Conservation (phyloP, 2,329 filamentous ascomycete species). For the Venturia asperata region DNA sequence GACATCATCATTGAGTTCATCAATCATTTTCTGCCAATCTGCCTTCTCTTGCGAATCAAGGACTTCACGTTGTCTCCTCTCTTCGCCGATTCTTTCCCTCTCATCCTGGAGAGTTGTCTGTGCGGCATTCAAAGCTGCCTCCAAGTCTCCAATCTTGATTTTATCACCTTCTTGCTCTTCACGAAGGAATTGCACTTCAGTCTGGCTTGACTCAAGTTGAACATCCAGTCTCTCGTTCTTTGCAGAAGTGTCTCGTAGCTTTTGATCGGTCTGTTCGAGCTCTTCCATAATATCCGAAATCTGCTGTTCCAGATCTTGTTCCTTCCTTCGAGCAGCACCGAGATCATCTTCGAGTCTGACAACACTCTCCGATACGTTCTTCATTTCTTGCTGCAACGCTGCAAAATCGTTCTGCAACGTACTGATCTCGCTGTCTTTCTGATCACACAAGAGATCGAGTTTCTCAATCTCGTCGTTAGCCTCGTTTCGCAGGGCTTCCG, state of each 20-base stretch:
- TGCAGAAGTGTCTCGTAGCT: constrained; percentile 73
- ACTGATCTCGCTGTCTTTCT: constrained; percentile 55
- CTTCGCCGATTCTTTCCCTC: constrained; percentile 68
- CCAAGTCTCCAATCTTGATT: constrained; percentile 91
- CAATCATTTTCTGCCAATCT: constrained; percentile 87
- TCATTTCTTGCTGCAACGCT: constrained; percentile 89
- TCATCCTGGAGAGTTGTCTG: constrained; percentile 78
- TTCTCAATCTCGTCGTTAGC: constrained; percentile 53
- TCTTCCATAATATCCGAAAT: constrained; percentile 78
- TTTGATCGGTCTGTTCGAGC: constrained; percentile 76
- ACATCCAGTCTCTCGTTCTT: constrained; percentile 85
- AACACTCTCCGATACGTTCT: constrained; percentile 78
- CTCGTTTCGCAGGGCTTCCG: constrained; percentile 48
- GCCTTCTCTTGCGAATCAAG: constrained; percentile 86
- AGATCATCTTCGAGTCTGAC: constrained; percentile 86
- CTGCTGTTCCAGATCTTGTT: constrained; percentile 76
- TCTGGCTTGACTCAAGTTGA: constrained; percentile 85
- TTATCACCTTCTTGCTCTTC: constrained; percentile 98
- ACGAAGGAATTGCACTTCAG: constrained; percentile 87
- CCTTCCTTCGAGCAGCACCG: constrained; percentile 66
- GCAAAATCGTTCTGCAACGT: constrained; percentile 68
- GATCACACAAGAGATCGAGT: constrained; percentile 59
- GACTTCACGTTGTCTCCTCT: constrained; percentile 79
- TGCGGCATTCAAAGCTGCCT: constrained; percentile 71
- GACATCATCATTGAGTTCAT: constrained; percentile 82